Evolutionary conservation across 2,329 filamentous ascomycete genomes (phyloP), one percentile per base, ranked within the genome.

Genomic region (Fusarium sp.): DNA sequence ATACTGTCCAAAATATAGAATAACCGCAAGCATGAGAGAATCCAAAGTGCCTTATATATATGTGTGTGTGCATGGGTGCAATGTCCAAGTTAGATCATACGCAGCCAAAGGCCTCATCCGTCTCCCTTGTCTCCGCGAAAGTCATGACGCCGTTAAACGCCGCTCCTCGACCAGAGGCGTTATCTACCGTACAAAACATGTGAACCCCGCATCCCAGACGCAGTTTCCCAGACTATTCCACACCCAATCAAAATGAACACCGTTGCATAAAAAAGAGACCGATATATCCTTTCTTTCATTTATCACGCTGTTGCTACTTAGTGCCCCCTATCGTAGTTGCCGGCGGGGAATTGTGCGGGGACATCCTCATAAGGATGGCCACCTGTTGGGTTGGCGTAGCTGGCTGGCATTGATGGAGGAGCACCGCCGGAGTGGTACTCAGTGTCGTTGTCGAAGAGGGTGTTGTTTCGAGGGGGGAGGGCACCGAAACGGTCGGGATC

Each of bases 261-360:
- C 67, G 59, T 67, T 73, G 61, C 57, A 50, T 60, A 67, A 67
- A 65, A 71, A 64, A 71, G 49, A 59, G 58, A 42, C 58, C 72
- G 50, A 74, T 74, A 59, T 75, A 73, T 74, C 68, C 66, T 70
- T 69, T 62, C 62, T 61, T 66, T 69, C 60, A 60, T 68, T 78
- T 74, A 65, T 50, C 56, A 44, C 52, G 47, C n/a, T n/a, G n/a
- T 18, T 52, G 30, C 40, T 76, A 73, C 81, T 77, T 81, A 82
- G 67, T 83, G 78, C 63, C 83, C 85, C 68, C 87, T 84, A 76
- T 90, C 87, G 78, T 92, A 91, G 77, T 90, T 86, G 40, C 79
- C 90, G 25, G 82, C 80, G 5, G 90, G 89, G 78, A 91, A 92
- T 60, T 87, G 85, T 25, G 82, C 86, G 0, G 88, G 86, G 52